Evolutionary conservation across 2,329 filamentous ascomycete species (phyloP).

Genomic region (Ophiostoma quercus): DNA sequence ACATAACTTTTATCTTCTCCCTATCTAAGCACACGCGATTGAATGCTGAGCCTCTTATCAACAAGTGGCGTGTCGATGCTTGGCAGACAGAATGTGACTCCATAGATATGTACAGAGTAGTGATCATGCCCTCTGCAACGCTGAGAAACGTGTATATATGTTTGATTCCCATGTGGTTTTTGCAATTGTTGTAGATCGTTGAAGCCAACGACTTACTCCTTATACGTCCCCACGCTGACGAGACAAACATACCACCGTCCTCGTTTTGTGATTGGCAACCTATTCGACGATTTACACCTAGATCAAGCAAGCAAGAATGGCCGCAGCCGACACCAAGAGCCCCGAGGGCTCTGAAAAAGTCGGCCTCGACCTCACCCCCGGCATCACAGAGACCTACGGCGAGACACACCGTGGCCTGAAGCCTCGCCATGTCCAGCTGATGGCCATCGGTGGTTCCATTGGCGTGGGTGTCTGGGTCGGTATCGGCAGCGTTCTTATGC

Average conservation of each 20-base stretch:
- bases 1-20: not conserved
- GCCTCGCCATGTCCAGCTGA: slow-evolving; percentile 54
- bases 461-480: slow-evolving; percentile 56
- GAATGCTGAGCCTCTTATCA: not conserved
- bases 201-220: not conserved
- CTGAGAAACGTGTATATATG: not conserved
- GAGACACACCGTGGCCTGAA: slow-evolving; percentile 44
- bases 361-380: not conserved
- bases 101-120: slow-evolving; percentile 5
- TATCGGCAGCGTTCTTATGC: slow-evolving; percentile 49
- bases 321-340: not conserved
- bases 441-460: slow-evolving; percentile 55
- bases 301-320: slow-evolving; percentile 3
- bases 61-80: slow-evolving; percentile 1
- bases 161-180: not conserved
- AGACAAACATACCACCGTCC: not conserved
- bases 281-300: not conserved
- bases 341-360: slow-evolving; percentile 9
- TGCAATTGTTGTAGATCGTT: not conserved
- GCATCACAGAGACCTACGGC: slow-evolving; percentile 34
- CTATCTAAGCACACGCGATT: not conserved
- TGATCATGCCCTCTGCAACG: not conserved
- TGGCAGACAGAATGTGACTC: not conserved
- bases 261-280: not conserved
- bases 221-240: too few species aligned